Percentiles rank a stretch among this genome's conserved stretches.
phyloP scores from a whole-genome alignment of 2,329 filamentous ascomycete genomes.

The Ophiostoma quercus region DNA sequence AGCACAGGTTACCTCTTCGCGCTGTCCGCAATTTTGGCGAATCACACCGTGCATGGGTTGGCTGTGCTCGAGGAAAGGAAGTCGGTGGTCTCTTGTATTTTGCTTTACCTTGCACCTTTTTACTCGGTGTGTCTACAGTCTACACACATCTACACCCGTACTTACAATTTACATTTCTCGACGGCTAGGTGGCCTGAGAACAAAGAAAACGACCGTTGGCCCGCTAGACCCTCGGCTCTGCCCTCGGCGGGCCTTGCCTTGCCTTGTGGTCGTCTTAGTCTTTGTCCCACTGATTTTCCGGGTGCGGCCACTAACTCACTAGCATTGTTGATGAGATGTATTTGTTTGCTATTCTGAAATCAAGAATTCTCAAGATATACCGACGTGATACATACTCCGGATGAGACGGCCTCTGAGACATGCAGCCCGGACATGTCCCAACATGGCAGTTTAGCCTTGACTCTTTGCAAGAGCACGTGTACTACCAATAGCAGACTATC shows the following conservation, averaged over 20 bases:
- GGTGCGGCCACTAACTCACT: constrained; percentile 2
- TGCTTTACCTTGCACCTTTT: not conserved
- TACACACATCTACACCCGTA: not conserved
- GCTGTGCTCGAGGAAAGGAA: not conserved
- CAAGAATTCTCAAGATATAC: no score
- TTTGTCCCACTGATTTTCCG: constrained; percentile 7
- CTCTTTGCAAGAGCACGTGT: not conserved
- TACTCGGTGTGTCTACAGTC: not conserved
- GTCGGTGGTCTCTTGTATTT: not conserved
- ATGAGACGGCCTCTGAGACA: not conserved
- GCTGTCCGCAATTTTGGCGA: not conserved
- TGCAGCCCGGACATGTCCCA: not conserved
- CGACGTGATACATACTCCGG: not conserved
- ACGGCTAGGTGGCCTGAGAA: not conserved
- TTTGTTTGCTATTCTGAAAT: no score
- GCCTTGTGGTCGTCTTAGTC: constrained; percentile 19
- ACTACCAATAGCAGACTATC: not conserved
- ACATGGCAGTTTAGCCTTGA: not conserved
- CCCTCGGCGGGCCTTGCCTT: constrained; percentile 22
- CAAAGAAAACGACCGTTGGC: constrained; percentile 20
- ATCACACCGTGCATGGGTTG: not conserved
- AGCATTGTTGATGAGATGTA: not conserved
- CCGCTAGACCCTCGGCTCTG: constrained; percentile 19
- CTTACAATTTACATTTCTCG: not conserved
- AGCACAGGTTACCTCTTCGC: not conserved